Conservation (phyloP, 352 stramenopile genomes). For the Globisporangium paroecandrum region DNA sequence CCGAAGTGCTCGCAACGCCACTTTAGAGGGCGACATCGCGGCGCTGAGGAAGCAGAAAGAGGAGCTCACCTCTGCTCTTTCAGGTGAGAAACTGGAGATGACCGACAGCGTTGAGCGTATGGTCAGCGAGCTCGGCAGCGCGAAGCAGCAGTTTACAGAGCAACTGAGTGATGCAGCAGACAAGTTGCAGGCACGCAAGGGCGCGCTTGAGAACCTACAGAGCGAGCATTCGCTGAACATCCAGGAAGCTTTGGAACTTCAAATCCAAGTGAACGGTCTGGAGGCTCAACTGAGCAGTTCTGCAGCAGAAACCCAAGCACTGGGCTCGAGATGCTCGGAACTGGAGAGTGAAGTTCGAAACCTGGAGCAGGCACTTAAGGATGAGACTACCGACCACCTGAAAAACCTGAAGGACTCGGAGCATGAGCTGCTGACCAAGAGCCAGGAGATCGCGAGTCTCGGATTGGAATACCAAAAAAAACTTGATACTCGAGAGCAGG, state of each 20-base stretch:
- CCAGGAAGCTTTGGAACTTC: neutral
- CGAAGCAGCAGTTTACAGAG: neutral
- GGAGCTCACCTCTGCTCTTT: conserved; percentile 8
- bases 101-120: conserved; percentile 1
- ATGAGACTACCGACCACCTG: neutral
- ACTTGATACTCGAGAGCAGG: too few species aligned
- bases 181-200: neutral
- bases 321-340: neutral
- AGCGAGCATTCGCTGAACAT: neutral
- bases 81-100: conserved; percentile 14
- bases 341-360: neutral
- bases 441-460: neutral
- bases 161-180: conserved; percentile 2
- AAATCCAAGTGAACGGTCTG: neutral
- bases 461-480: neutral
- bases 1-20: neutral
- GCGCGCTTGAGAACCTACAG: neutral
- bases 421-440: conserved; percentile 2
- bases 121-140: neutral
- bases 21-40: neutral
- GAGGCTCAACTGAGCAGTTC: neutral
- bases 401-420: neutral
- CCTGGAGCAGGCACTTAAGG: neutral
- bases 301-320: neutral
- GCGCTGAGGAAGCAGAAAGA: conserved; percentile 4